These are phyloP conservation scores for Xerocomus minutiporus DNA, from an alignment of 1,284 basidiomycete genomes.

Conservation along the genomic window DNA sequence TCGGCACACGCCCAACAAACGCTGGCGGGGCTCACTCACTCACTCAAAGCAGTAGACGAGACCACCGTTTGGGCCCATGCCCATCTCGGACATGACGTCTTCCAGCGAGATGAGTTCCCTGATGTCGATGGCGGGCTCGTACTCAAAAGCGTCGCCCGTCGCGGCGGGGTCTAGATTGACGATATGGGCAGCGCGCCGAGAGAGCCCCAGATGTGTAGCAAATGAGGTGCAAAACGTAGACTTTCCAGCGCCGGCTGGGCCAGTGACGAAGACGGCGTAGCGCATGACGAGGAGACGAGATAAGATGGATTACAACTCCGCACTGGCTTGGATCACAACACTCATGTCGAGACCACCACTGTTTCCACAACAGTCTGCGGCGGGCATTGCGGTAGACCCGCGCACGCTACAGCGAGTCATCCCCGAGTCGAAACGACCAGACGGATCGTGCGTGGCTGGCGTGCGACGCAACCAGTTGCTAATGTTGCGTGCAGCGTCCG, in stretches of 20 bases:
- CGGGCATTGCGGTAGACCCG: slow-evolving; percentile 84
- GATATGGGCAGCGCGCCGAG: slow-evolving; percentile 84
- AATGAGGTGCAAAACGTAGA: slow-evolving; percentile 91
- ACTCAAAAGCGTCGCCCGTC: slow-evolving; percentile 81
- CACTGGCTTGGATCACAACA: slow-evolving; percentile 1
- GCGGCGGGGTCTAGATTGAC: slow-evolving; percentile 99
- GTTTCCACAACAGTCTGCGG: slow-evolving; percentile 59
- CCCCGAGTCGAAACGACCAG: slow-evolving; percentile 75
- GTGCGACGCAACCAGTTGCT: slow-evolving; percentile 5
- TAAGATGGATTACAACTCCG: slow-evolving; percentile 32
- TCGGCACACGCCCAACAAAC: not conserved
- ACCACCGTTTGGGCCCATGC: slow-evolving; percentile 96
- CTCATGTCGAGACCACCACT: slow-evolving; percentile 75
- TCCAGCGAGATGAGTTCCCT: slow-evolving; percentile 89
- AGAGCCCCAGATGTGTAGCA: slow-evolving; percentile 84
- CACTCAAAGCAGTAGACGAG: slow-evolving; percentile 99
- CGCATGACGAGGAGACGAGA: slow-evolving; percentile 53
- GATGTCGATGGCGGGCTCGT: slow-evolving; percentile 92
- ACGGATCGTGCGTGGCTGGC: slow-evolving; percentile 77
- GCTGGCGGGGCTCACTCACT: slow-evolving; percentile 49
- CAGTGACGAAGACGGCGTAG: slow-evolving; percentile 84
- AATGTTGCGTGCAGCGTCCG: slow-evolving; percentile 54
- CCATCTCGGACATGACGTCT: slow-evolving; percentile 95
- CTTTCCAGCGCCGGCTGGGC: slow-evolving; percentile 97
- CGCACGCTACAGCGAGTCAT: slow-evolving; percentile 83